Evolutionary conservation across 1,284 basidiomycete species (phyloP), one percentile per base, ranked within the genome.

Genomic region (Singerocomus rubriflavus): DNA sequence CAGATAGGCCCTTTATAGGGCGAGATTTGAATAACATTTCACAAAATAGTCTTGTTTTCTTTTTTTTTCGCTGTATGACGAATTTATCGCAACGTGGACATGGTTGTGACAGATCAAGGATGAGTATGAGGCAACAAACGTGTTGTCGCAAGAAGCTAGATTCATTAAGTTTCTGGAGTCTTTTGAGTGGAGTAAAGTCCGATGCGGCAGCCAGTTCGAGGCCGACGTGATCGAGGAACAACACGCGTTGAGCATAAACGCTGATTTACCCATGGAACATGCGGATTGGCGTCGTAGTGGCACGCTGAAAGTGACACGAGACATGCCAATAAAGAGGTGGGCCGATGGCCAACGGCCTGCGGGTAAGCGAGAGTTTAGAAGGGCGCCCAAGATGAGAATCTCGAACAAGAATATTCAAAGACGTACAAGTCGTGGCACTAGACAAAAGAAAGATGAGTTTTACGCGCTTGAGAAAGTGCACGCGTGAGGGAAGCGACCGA

Each of bases 81-180:
- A 75, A 76, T 75, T 72, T 73, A 77, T 73, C 76, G 82, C 85
- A 88, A 88, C 85, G 85, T 86, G 85, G 76, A 71, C 72, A 67
- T 74, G 72, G 76, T 77, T 62, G 63, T 62, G 78, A 81, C 76
- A 77, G 82, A 83, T 81, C 81, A 80, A 80, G 77, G 52, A 73
- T 75, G 79, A 77, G 77, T 76, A 76, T 73, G 77, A 74, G 70
- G 73, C 71, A 66, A 75, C 71, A 73, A 86, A 85, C 84, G 83
- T 87, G 86, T 77, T 74, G 71, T 70, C 72, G 68, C 66, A 71
- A 79, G 80, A 82, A 82, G 77, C 70, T 71, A 79, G 72, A 73
- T 75, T 73, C 59, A 72, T 74, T 69, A 71, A 73, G 77, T 74
- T 75, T 69, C 73, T 73, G 74, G 73, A 72, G 73, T 68, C 70